These are phyloP conservation scores for Collybia mongolica DNA, from an alignment of 768 basidiomycete species.

Conservation along the genomic window DNA sequence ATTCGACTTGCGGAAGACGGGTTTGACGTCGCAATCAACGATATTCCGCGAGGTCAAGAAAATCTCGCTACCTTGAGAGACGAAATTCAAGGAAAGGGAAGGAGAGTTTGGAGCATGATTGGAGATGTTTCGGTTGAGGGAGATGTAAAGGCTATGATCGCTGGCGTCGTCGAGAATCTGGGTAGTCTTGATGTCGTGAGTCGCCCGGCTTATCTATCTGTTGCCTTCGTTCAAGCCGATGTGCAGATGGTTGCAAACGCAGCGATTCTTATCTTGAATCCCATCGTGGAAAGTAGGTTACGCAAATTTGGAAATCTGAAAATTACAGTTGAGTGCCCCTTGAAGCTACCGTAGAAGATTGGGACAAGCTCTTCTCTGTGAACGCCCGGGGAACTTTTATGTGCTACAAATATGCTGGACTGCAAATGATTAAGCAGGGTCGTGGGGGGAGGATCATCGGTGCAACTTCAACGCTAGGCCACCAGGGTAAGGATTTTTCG, in stretches of 20 bases:
- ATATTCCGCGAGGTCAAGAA: slow-evolving; percentile 18
- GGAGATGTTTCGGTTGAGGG: slow-evolving; percentile 31
- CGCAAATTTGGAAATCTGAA: background rate
- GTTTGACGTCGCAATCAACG: slow-evolving; percentile 37
- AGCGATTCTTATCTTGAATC: slow-evolving; percentile 18
- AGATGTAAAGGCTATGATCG: slow-evolving; percentile 34
- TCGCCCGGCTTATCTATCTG: background rate
- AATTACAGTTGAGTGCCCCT: background rate
- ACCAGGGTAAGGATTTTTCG: slow-evolving; percentile 20
- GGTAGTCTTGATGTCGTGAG: slow-evolving; percentile 29
- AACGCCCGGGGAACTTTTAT: slow-evolving; percentile 29
- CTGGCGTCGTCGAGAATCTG: slow-evolving; percentile 8
- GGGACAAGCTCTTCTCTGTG: slow-evolving; percentile 22
- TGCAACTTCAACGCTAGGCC: slow-evolving; percentile 28
- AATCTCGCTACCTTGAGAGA: slow-evolving; percentile 2
- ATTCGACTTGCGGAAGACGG: slow-evolving; percentile 38
- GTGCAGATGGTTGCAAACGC: slow-evolving; percentile 36
- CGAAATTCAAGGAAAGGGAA: slow-evolving; percentile 12
- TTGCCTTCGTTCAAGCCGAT: background rate
- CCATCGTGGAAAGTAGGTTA: slow-evolving; percentile 20
- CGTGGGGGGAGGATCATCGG: slow-evolving; percentile 32
- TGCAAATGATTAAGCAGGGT: slow-evolving; percentile 30
- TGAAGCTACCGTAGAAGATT: slow-evolving; percentile 20
- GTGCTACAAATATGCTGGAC: slow-evolving; percentile 30
- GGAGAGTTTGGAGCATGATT: slow-evolving; percentile 4